Conservation (phyloP, 768 basidiomycete genomes). For the Pisolithus microcarpus region DNA sequence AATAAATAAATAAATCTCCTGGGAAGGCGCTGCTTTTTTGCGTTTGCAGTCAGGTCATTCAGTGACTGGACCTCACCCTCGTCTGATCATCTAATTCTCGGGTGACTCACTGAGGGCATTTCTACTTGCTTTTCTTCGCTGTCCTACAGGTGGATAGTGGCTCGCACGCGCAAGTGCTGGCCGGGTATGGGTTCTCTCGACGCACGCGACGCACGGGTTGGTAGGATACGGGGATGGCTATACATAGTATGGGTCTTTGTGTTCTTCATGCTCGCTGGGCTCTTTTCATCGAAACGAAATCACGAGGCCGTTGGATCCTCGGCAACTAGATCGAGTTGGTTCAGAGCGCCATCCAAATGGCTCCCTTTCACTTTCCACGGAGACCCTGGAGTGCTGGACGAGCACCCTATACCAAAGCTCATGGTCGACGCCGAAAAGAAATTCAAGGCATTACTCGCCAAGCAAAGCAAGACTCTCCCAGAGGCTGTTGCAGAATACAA, state of each 20-base stretch:
- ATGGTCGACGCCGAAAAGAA: constrained; percentile 77
- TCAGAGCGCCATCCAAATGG: constrained; percentile 15
- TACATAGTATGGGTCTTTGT: constrained; percentile 38
- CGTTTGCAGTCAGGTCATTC: too few species aligned
- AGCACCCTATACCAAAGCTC: constrained; percentile 79
- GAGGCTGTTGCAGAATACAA: constrained; percentile 81
- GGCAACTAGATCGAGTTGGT: constrained; percentile 7
- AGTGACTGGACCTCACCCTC: too few species aligned
- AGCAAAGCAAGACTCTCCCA: constrained; percentile 74
- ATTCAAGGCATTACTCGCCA: constrained; percentile 56
- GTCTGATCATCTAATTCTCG: too few species aligned
- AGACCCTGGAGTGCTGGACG: constrained; percentile 13
- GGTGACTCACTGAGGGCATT: too few species aligned
- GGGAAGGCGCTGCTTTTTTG: too few species aligned
- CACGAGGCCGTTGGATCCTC: not conserved
- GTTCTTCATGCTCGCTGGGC: constrained; percentile 45
- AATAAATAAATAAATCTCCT: too few species aligned
- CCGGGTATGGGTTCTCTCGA: constrained; percentile 16
- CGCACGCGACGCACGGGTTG: not conserved
- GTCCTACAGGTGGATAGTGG: not conserved
- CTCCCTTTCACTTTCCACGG: constrained; percentile 11
- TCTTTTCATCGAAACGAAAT: constrained; percentile 34
- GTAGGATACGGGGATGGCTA: constrained; percentile 28
- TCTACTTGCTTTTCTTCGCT: too few species aligned
- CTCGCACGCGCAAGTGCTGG: not conserved